These are phyloP conservation scores for Jimgerdemannia lactiflua DNA, from an alignment of 192 early-diverging fungal species.

Conservation along the genomic window DNA sequence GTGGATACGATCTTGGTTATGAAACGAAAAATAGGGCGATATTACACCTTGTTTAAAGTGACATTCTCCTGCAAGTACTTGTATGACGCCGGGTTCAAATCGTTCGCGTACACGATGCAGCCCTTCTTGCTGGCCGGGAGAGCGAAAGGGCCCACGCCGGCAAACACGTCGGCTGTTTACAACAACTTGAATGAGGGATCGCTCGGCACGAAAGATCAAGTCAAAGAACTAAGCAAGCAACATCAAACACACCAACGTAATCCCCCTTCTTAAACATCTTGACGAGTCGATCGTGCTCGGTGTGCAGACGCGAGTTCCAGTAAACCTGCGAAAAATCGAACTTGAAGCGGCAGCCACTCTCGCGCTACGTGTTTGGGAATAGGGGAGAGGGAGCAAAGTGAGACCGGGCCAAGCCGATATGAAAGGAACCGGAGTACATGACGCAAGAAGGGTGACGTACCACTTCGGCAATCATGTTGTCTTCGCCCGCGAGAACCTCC, in stretches of 20 bases:
- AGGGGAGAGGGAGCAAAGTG: not conserved
- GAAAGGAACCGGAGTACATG: conserved; percentile 11
- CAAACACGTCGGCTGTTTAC: conserved; percentile 80
- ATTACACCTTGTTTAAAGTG: conserved; percentile 75
- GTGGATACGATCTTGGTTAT: not conserved
- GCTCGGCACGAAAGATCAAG: not conserved
- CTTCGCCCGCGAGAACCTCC: conserved; percentile 92
- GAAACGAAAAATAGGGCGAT: not conserved
- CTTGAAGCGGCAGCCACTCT: conserved; percentile 86
- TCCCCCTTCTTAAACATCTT: conserved; percentile 65
- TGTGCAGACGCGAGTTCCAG: conserved; percentile 98
- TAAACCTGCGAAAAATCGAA: conserved; percentile 98
- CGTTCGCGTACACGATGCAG: conserved; percentile 93
- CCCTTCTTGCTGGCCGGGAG: conserved; percentile 85
- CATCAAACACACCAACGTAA: conserved; percentile 58
- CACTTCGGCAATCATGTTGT: conserved; percentile 83
- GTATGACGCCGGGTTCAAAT: conserved; percentile 92
- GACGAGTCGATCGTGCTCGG: conserved; percentile 93
- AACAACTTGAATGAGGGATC: not conserved
- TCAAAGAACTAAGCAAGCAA: not conserved
- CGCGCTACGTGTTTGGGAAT: conserved; percentile 49
- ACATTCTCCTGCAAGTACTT: conserved; percentile 81
- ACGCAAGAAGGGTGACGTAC: conserved; percentile 36
- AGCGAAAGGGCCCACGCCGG: conserved; percentile 97
- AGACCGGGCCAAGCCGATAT: not conserved